Percentiles rank a stretch among this genome's conserved stretches.
These are phyloP conservation scores for Phialocephala sp. DNA, from an alignment of 2,329 filamentous ascomycete genomes.

Conservation along the genomic window DNA sequence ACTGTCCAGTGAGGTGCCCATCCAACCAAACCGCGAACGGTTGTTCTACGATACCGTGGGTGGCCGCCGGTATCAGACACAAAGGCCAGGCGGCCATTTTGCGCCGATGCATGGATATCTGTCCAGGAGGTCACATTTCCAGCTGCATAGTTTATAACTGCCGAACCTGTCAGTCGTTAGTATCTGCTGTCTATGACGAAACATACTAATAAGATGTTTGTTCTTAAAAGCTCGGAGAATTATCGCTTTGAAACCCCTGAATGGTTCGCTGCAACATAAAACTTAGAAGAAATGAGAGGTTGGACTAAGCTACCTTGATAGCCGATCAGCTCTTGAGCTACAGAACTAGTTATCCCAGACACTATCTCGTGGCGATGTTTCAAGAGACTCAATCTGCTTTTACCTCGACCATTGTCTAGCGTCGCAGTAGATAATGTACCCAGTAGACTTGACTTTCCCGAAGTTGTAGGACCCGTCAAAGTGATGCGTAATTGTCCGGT, in stretches of 20 bases:
- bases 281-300: neutral
- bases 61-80: constrained; percentile 92
- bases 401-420: constrained; percentile 89
- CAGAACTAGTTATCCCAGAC: constrained; percentile 90
- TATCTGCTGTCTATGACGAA: neutral
- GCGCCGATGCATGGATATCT: constrained; percentile 84
- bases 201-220: neutral
- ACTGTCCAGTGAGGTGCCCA: constrained; percentile 96
- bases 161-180: constrained; percentile 35
- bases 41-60: constrained; percentile 86
- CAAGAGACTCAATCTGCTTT: constrained; percentile 84
- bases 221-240: too few species aligned
- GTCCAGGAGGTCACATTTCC: constrained; percentile 91
- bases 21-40: constrained; percentile 85
- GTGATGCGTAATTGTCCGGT: constrained; percentile 81
- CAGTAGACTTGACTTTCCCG: constrained; percentile 89
- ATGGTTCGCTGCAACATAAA: neutral
- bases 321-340: constrained; percentile 91
- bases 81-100: constrained; percentile 79
- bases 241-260: neutral
- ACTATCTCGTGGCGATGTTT: constrained; percentile 93
- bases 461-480: constrained; percentile 85
- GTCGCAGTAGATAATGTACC: constrained; percentile 88
- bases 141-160: constrained; percentile 82
- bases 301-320: constrained; percentile 58